Evolutionary conservation across 2,329 filamentous ascomycete species (phyloP).

Genomic region (Penicillium sp.): DNA sequence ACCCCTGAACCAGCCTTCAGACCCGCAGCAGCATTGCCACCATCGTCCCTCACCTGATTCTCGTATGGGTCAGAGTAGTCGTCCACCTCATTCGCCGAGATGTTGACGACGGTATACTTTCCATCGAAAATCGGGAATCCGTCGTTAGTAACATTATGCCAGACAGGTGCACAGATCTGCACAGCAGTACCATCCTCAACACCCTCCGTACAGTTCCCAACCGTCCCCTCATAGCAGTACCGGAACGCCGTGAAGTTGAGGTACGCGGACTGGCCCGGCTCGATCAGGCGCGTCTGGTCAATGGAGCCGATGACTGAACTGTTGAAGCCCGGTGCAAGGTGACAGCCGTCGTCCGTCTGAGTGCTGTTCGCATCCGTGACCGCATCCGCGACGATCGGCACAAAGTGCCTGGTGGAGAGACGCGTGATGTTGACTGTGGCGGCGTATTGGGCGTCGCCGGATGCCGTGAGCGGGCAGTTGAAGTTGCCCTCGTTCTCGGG

Average conservation of each 20-base stretch:
- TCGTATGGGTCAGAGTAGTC: slow-evolving; percentile 13
- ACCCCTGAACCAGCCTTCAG: background rate
- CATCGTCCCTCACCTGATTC: slow-evolving; percentile 1
- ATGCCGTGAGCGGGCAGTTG: slow-evolving; percentile 10
- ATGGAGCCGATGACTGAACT: background rate
- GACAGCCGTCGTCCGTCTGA: background rate
- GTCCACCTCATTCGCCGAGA: background rate
- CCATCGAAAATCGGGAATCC: background rate
- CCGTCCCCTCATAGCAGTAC: slow-evolving; percentile 11
- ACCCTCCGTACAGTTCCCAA: slow-evolving; percentile 1
- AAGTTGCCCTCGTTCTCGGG: background rate
- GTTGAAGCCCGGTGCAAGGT: slow-evolving; percentile 4
- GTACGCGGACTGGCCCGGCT: slow-evolving; percentile 11
- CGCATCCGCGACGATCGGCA: background rate
- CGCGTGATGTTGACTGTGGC: background rate
- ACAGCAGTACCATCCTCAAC: slow-evolving; percentile 1
- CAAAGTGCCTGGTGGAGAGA: background rate
- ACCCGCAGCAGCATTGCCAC: background rate
- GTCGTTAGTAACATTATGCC: background rate
- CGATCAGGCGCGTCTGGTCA: background rate
- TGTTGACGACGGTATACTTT: slow-evolving; percentile 1
- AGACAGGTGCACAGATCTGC: slow-evolving; percentile 10
- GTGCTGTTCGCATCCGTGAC: background rate
- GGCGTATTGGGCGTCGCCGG: background rate
- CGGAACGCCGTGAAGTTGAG: slow-evolving; percentile 11